Percentiles rank a stretch among this genome's conserved stretches.
phyloP scores from a whole-genome alignment of 257 asterid genomes.

The Nemophila menziesii region DNA sequence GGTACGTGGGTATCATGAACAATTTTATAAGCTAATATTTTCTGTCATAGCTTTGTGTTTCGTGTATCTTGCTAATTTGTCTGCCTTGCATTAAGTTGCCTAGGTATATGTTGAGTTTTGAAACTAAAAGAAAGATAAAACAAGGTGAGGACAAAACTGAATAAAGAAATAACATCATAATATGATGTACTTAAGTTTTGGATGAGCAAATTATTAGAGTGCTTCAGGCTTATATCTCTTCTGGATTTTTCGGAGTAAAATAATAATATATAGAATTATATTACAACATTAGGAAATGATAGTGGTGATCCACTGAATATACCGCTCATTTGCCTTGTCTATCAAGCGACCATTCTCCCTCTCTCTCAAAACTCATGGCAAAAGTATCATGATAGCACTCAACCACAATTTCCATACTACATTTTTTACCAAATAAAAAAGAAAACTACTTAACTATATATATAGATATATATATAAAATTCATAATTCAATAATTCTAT shows the following conservation, averaged over 20 bases:
- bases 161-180: background rate
- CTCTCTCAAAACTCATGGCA: conserved; percentile 39
- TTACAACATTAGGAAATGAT: conserved; percentile 1
- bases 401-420: conserved; percentile 60
- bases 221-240: conserved; percentile 2
- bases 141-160: background rate
- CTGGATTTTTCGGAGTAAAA: conserved; percentile 1
- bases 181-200: background rate
- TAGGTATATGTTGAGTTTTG: background rate
- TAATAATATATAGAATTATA: background rate
- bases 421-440: too few species aligned
- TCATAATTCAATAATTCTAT: too few species aligned
- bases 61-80: too few species aligned
- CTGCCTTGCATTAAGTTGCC: too few species aligned
- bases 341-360: conserved; percentile 47
- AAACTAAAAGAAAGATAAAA: too few species aligned
- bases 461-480: too few species aligned
- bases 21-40: too few species aligned
- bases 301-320: conserved; percentile 77
- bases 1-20: too few species aligned
- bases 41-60: too few species aligned
- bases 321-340: conserved; percentile 68
- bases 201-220: conserved; percentile 1
- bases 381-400: conserved; percentile 63
- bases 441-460: too few species aligned